phyloP scores from a whole-genome alignment of 2,329 filamentous ascomycete genomes.

The Dothideomycetes sp. region DNA sequence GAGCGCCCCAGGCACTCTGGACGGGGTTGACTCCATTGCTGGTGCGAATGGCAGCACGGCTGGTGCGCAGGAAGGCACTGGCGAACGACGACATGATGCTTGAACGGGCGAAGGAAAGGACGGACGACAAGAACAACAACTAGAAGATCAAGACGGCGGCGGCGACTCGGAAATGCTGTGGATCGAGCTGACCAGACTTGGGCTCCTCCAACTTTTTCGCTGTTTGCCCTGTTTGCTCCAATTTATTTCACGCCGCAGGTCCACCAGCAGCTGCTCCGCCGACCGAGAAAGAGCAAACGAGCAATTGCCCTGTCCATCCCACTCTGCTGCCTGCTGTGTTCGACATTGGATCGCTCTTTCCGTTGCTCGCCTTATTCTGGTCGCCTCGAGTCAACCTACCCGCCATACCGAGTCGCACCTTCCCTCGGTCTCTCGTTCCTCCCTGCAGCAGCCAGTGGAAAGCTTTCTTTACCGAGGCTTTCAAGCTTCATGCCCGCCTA shows the following conservation, averaged over 20 bases:
- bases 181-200: neutral
- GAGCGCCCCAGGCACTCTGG: constrained; percentile 56
- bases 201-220: constrained; percentile 10
- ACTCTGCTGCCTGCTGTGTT: neutral
- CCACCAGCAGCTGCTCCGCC: neutral
- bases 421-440: neutral
- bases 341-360: neutral
- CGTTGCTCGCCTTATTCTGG: too few species aligned
- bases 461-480: constrained; percentile 13
- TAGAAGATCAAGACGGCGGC: constrained; percentile 1
- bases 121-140: constrained; percentile 22
- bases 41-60: constrained; percentile 64
- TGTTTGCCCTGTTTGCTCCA: constrained; percentile 12
- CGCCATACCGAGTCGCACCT: too few species aligned
- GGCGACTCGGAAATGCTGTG: constrained; percentile 3
- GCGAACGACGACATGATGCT: constrained; percentile 70
- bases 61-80: constrained; percentile 74
- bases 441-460: neutral
- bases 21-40: constrained; percentile 64
- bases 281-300: neutral
- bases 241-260: neutral
- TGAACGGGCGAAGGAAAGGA: constrained; percentile 20
- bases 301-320: too few species aligned
- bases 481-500: constrained; percentile 13
- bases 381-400: too few species aligned